Evolutionary conservation across 106 monocot genomes (phyloP).

Genomic region (Acorus calamus): DNA sequence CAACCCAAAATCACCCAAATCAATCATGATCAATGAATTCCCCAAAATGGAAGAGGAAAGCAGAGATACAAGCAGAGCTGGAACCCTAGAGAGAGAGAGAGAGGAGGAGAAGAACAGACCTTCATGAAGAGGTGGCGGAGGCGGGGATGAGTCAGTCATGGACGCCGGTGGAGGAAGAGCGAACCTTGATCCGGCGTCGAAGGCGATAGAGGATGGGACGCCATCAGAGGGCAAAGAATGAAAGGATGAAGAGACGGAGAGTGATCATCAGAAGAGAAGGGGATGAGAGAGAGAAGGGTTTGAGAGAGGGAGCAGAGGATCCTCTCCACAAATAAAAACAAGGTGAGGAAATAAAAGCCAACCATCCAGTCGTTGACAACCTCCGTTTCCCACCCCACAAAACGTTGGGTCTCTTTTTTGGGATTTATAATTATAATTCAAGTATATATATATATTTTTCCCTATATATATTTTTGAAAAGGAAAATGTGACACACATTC

Average conservation of each 20-base stretch:
- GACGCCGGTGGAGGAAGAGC: not conserved
- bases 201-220: constrained; percentile 1
- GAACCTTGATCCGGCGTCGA: constrained; percentile 3
- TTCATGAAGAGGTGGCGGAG: not conserved
- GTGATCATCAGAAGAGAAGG: not conserved
- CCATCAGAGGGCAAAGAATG: not conserved
- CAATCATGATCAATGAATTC: too few relatives aligned
- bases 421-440: too few relatives aligned
- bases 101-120: not conserved
- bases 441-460: too few relatives aligned
- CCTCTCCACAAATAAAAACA: constrained; percentile 5
- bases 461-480: too few relatives aligned
- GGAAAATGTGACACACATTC: too few relatives aligned
- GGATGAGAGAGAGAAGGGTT: not conserved
- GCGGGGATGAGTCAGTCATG: not conserved
- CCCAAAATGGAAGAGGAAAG: too few relatives aligned
- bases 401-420: too few relatives aligned
- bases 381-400: too few relatives aligned
- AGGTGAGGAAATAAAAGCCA: constrained; percentile 10
- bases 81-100: too few relatives aligned
- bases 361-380: not conserved
- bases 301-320: not conserved
- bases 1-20: too few relatives aligned
- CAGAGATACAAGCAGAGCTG: too few relatives aligned
- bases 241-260: not conserved